Evolutionary conservation across 345 rosid species (phyloP), one percentile per base, ranked within the genome.

Genomic region (Sisymbrium irio): DNA sequence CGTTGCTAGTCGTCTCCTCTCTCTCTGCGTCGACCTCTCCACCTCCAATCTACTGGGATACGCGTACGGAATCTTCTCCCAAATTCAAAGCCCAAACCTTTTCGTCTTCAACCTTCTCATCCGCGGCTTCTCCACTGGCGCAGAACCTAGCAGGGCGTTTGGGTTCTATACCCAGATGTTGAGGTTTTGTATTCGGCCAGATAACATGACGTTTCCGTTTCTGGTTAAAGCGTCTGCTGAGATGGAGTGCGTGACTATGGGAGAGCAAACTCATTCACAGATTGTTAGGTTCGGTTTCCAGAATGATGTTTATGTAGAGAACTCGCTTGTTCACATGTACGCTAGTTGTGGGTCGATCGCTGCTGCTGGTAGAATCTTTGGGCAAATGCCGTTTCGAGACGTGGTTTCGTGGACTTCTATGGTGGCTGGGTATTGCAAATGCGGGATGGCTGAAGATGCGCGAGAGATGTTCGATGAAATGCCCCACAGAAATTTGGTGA

Each of bases 331-430:
- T 66, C 79, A 83, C 18, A 87, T 89, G 97, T 89, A 91, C 57
- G 78, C 89, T 60, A 65, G 59, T 2, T 63, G 69, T 40, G 90
- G 91, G 50, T 81, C 74, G 72, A 63, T 87, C 14, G 14, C 68
- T 42, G 65, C 91, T 0, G 96, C 96, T 9, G 77, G 80, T 18
- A 61, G 51, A 41, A 67, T 87, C 12, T 86, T 87, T 50, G 40
- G 62, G 18, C 51, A 56, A 18, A 85, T 88, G 75, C 10, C 20
- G 36, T 42, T 39, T 46, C 73, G 72, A 1, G 85, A 91, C 65
- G 89, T 87, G 37, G 90, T 85, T 71, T 92, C 90, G 3, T 92
- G 92, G 92, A 89, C 89, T 59, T 87, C 89, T 0, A 88, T 89
- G 91, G 76, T 89, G 0, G 70, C 80, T 3, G 90, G 89, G 0